phyloP scores from a whole-genome alignment of 768 basidiomycete genomes.

The Boletus rex-veris region DNA sequence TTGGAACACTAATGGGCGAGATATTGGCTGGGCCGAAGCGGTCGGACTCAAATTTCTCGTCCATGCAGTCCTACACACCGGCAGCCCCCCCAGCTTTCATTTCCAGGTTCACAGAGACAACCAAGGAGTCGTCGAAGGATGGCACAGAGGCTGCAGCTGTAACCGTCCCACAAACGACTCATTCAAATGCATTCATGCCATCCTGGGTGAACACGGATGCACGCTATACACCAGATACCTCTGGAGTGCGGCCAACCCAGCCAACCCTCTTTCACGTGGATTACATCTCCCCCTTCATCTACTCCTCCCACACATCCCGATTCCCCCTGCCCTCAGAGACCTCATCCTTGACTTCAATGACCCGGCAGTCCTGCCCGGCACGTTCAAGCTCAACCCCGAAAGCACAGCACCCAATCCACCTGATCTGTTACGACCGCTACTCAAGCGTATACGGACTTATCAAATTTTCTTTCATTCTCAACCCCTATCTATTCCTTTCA shows the following conservation, averaged over 20 bases:
- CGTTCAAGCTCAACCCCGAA: no score
- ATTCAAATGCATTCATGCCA: slow-evolving; percentile 26
- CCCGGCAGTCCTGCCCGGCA: no score
- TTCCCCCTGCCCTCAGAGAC: not conserved
- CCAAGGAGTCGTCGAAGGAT: slow-evolving; percentile 33
- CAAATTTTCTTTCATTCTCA: no score
- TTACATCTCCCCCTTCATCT: not conserved
- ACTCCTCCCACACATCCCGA: not conserved
- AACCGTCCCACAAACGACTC: slow-evolving; percentile 28
- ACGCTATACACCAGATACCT: not conserved
- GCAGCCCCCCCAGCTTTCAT: not conserved
- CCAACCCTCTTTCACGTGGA: not conserved
- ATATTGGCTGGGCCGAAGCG: not conserved
- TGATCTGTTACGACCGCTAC: no score
- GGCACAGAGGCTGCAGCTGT: slow-evolving; percentile 30
- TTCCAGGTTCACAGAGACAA: slow-evolving; percentile 21
- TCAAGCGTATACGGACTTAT: no score
- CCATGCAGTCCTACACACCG: not conserved
- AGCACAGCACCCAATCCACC: no score
- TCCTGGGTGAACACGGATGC: not conserved
- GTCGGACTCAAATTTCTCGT: not conserved
- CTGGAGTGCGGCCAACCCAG: not conserved
- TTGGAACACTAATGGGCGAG: not conserved
- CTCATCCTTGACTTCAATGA: not conserved
- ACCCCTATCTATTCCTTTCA: no score